phyloP scores from a whole-genome alignment of 345 rosid species.

The Eucalyptus virginea region DNA sequence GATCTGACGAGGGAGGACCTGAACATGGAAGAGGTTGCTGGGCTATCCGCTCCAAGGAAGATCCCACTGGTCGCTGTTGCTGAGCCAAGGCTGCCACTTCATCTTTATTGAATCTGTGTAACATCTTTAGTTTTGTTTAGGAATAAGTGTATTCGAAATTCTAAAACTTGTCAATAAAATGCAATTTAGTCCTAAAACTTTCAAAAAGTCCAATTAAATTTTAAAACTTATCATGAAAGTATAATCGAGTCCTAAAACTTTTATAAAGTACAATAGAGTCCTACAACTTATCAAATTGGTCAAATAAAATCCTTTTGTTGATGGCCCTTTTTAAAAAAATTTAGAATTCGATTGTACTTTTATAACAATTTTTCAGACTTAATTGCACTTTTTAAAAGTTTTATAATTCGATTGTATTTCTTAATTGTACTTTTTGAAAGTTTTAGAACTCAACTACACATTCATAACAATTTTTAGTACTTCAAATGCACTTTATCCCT shows the following conservation, averaged over 20 bases:
- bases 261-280: rapidly evolving
- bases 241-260: too few species aligned
- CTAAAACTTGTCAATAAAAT: rapidly evolving
- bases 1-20: neutral
- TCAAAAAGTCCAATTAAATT: rapidly evolving
- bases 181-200: too few species aligned
- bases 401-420: rapidly evolving
- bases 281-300: too few species aligned
- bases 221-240: rapidly evolving
- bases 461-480: too few species aligned
- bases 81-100: neutral
- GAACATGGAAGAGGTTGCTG: neutral
- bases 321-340: too few species aligned
- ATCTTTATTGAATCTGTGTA: neutral
- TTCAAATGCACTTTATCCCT: too few species aligned
- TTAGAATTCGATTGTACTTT: rapidly evolving
- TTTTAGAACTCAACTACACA: rapidly evolving
- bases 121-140: neutral
- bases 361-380: rapidly evolving
- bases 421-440: rapidly evolving
- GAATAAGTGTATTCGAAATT: rapidly evolving
- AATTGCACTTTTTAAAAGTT: rapidly evolving
- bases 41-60: neutral
- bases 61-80: neutral
- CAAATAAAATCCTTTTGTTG: too few species aligned